A percentile compares a stretch with the other conserved stretches of the same genome.
phyloP scores from a whole-genome alignment of 2,329 filamentous ascomycete species.

The Aspergillus pseudoglaucus region DNA sequence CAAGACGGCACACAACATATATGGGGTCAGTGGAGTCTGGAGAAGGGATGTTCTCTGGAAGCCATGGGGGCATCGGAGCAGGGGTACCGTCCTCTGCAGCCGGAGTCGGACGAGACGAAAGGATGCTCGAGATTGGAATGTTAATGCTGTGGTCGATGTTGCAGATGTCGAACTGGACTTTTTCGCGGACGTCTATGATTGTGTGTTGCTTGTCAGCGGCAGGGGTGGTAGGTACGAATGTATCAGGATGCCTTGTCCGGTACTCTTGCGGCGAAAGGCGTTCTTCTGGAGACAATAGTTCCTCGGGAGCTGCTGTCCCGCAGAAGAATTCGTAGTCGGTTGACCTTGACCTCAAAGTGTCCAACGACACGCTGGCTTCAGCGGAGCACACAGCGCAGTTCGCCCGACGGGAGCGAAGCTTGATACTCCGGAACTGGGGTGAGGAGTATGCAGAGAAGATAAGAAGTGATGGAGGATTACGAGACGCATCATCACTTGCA shows the following conservation, averaged over 20 bases:
- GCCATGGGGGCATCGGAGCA: slow-evolving; percentile 17
- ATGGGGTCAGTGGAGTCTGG: slow-evolving; percentile 25
- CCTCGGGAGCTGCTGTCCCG: slow-evolving; percentile 53
- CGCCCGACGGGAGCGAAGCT: slow-evolving; percentile 61
- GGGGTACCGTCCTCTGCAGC: background rate
- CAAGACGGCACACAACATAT: slow-evolving; percentile 43
- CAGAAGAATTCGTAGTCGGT: slow-evolving; percentile 86
- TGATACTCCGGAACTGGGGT: slow-evolving; percentile 63
- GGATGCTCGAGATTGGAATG: slow-evolving; percentile 39
- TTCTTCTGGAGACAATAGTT: slow-evolving; percentile 56
- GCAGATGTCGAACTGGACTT: slow-evolving; percentile 76
- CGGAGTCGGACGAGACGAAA: slow-evolving; percentile 18
- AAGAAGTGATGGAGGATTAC: slow-evolving; percentile 31
- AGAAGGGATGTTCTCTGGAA: slow-evolving; percentile 19
- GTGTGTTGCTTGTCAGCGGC: slow-evolving; percentile 39
- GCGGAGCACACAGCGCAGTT: slow-evolving; percentile 73
- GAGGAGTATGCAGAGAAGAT: slow-evolving; percentile 40
- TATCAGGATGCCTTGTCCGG: slow-evolving; percentile 2
- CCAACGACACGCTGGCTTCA: slow-evolving; percentile 54
- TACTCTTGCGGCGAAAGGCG: slow-evolving; percentile 63
- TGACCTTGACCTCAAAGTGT: slow-evolving; percentile 57
- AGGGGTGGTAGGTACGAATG: slow-evolving; percentile 1
- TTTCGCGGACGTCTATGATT: slow-evolving; percentile 76
- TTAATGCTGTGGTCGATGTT: slow-evolving; percentile 68
- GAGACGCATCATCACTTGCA: slow-evolving; percentile 16